phyloP scores from a whole-genome alignment of 805 yeast genomes.

The Myxozyma sirexii region DNA sequence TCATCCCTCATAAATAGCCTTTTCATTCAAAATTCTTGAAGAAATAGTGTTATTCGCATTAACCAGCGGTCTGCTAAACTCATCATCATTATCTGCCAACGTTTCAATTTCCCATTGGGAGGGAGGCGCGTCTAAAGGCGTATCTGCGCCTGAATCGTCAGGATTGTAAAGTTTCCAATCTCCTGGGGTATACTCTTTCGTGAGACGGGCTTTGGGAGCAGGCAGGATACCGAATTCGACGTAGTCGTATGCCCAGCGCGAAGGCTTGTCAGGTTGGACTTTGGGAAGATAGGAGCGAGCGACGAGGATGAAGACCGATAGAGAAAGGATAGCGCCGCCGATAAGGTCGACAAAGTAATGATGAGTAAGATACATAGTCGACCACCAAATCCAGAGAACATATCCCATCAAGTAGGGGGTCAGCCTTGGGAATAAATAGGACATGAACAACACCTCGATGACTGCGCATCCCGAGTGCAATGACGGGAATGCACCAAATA shows the following conservation, averaged over 20 bases:
- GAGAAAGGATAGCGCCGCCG: slow-evolving; percentile 88
- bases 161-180: slow-evolving; percentile 28
- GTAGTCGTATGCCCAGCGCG: slow-evolving; percentile 49
- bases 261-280: slow-evolving; percentile 43
- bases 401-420: slow-evolving; percentile 68
- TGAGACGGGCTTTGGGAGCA: slow-evolving; percentile 25
- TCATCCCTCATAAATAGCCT: background rate
- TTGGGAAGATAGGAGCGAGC: slow-evolving; percentile 67
- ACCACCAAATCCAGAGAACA: slow-evolving; percentile 97
- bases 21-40: background rate
- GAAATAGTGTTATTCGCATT: background rate
- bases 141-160: slow-evolving; percentile 1
- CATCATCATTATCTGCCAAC: slow-evolving; percentile 27
- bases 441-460: slow-evolving; percentile 85
- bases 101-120: slow-evolving; percentile 32
- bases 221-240: slow-evolving; percentile 39
- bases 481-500: slow-evolving; percentile 87
- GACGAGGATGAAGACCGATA: slow-evolving; percentile 67
- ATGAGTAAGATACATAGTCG: slow-evolving; percentile 96
- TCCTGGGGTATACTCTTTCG: slow-evolving; percentile 23
- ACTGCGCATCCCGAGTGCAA: slow-evolving; percentile 93
- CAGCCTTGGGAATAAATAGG: slow-evolving; percentile 75
- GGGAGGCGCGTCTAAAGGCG: slow-evolving; percentile 8
- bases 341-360: slow-evolving; percentile 93
- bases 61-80: slow-evolving; percentile 18